Percentiles rank a stretch among this genome's conserved stretches.
These are phyloP conservation scores for Scenedesmus sp. DNA, from an alignment of 163 green algal genomes.

Conservation along the genomic window DNA sequence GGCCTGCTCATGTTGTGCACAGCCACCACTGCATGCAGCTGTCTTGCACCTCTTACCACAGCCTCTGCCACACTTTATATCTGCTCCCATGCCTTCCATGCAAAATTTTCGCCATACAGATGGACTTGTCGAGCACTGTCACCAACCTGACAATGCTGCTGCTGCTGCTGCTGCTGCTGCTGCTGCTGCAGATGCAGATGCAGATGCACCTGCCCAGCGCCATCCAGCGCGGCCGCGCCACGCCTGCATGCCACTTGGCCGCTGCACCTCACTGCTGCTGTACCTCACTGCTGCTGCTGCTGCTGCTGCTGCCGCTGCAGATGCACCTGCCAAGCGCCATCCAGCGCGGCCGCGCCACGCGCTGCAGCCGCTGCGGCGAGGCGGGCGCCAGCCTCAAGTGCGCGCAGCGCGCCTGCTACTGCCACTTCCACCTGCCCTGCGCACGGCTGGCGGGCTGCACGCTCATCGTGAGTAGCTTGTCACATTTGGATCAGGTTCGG, in stretches of 20 bases:
- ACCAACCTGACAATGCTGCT: not conserved
- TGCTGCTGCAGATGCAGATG: not conserved
- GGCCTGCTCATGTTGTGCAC: too few relatives aligned
- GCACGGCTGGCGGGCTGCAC: constrained; percentile 32
- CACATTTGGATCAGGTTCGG: too few relatives aligned
- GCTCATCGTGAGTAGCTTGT: constrained; percentile 31
- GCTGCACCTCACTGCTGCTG: not conserved
- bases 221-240: constrained; percentile 23
- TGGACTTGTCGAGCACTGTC: too few relatives aligned
- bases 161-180: not conserved
- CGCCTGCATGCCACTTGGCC: not conserved
- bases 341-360: constrained; percentile 19
- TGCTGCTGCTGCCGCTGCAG: constrained; percentile 4
- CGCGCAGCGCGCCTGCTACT: not conserved
- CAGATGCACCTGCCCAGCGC: constrained; percentile 39
- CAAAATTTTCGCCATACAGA: too few relatives aligned
- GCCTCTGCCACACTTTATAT: too few relatives aligned
- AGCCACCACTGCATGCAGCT: too few relatives aligned
- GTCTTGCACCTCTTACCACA: too few relatives aligned
- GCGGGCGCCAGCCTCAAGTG: constrained; percentile 46
- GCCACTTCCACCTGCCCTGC: constrained; percentile 45
- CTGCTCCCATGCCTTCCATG: too few relatives aligned
- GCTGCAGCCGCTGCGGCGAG: constrained; percentile 44
- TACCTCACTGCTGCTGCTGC: not conserved
- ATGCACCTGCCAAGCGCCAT: constrained; percentile 33